phyloP scores from a whole-genome alignment of 2,329 filamentous ascomycete genomes.

The Fusarium sp. region DNA sequence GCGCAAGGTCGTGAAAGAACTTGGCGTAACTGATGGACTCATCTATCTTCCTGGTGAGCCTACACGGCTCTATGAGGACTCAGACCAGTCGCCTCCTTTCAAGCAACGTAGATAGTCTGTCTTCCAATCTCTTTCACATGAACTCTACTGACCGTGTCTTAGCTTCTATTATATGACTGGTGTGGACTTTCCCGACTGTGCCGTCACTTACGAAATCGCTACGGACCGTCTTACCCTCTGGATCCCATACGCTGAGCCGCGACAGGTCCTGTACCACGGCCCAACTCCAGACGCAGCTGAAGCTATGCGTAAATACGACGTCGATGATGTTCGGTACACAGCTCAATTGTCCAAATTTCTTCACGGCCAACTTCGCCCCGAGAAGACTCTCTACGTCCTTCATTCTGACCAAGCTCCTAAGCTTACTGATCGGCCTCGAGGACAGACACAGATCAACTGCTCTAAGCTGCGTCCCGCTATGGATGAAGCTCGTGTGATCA shows the following conservation, averaged over 20 bases:
- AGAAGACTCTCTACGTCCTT: conserved; percentile 60
- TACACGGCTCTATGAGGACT: conserved; percentile 67
- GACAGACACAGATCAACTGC: conserved; percentile 61
- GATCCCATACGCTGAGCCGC: conserved; percentile 76
- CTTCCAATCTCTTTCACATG: not conserved
- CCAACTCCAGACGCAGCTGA: conserved; percentile 71
- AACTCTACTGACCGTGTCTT: not conserved
- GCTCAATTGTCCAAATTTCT: conserved; percentile 65
- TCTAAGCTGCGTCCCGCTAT: conserved; percentile 76
- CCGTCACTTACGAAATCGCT: conserved; percentile 69
- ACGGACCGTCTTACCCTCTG: conserved; percentile 77
- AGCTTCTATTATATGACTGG: conserved; percentile 73
- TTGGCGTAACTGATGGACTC: conserved; percentile 64
- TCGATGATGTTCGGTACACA: conserved; percentile 77
- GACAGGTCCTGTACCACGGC: conserved; percentile 74
- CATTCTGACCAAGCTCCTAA: conserved; percentile 60
- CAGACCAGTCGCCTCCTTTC: conserved; percentile 68
- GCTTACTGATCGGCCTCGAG: conserved; percentile 55
- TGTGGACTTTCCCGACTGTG: conserved; percentile 66
- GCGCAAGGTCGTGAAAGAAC: conserved; percentile 66
- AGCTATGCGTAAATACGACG: conserved; percentile 72
- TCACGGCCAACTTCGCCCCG: conserved; percentile 56
- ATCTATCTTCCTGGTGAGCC: conserved; percentile 69
- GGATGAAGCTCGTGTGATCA: conserved; percentile 83
- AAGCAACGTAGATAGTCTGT: conserved; percentile 71